These are phyloP conservation scores for Rhizoclosmatium sp. DNA, from an alignment of 192 early-diverging fungal species.

Conservation along the genomic window DNA sequence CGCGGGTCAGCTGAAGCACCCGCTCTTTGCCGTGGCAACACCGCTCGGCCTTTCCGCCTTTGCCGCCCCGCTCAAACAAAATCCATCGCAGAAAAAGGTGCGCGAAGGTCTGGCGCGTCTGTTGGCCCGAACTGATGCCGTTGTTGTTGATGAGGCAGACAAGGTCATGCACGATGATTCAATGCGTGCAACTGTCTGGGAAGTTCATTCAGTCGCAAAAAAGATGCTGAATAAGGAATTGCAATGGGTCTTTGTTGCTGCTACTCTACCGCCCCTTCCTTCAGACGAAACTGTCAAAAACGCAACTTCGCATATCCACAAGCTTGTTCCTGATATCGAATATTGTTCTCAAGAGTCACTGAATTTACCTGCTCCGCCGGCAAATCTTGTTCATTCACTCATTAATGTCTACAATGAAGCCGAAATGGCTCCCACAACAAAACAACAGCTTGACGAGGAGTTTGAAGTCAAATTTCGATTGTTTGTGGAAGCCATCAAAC, in stretches of 20 bases:
- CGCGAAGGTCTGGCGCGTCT: conserved; percentile 64
- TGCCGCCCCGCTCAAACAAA: not conserved
- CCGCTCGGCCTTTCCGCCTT: conserved; percentile 5
- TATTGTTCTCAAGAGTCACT: not conserved
- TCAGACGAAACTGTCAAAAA: not conserved
- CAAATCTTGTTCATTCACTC: conserved; percentile 34
- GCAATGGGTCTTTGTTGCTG: conserved; percentile 48
- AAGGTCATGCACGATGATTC: conserved; percentile 51
- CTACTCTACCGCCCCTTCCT: conserved; percentile 40
- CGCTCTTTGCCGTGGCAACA: not conserved
- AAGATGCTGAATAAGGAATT: conserved; percentile 3
- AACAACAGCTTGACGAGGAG: conserved; percentile 77
- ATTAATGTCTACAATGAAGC: conserved; percentile 52
- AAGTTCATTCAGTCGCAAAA: conserved; percentile 52
- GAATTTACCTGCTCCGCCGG: conserved; percentile 14
- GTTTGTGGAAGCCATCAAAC: conserved; percentile 74
- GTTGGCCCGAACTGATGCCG: conserved; percentile 29
- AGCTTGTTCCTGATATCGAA: conserved; percentile 30
- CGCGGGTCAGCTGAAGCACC: not conserved
- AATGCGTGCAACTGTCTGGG: conserved; percentile 63
- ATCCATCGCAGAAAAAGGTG: conserved; percentile 53
- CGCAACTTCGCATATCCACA: conserved; percentile 20
- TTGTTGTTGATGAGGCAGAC: conserved; percentile 49
- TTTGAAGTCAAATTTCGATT: conserved; percentile 67
- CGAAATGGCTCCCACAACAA: conserved; percentile 74